Base-by-base conservation (phyloP, 768 basidiomycete species). In the Xerocomellus intermedius region DNA sequence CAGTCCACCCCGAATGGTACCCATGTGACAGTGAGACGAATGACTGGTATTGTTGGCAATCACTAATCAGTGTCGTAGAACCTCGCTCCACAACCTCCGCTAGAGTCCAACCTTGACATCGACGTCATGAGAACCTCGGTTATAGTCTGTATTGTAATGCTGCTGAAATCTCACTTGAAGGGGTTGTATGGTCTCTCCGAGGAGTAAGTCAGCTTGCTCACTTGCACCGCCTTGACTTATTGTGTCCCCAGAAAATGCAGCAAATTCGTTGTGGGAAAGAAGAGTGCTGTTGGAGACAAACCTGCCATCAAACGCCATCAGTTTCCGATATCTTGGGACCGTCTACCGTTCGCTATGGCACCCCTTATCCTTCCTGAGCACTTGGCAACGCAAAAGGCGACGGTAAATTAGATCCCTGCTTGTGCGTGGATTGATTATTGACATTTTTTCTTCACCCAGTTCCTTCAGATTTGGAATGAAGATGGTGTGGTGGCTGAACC, bases 231-330 rank as follows among this genome's bases (percentile, higher is more conserved):
- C 17, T 17, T 17, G 24, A 49, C 51, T 60, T 1, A 56, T 10
- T 2, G 13, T 17, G 14, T 8, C 21, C 5, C 4, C 54, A 97
- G 94, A 42, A 98, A 97, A 89, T 94, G 94, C 60, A 77, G 80
- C 43, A 98, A 94, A 71, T 97, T 90, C 66, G 80, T 85, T 5
- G 71, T 85, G 5, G 89, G 89, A 19, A 98, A 98, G 80, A 98
- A 98, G 74, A 91, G 85, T 50, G 84, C 91, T 0, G 69, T 88
- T 3, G 95, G 95, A 1, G 96, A 99, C 70, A 90, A 86, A 65
- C 80, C 89, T 14, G 90, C 86, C 5, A 69, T 75, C 2, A 84
- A 82, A 61, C 82, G 83, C 26, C 75, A 85, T 60, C 82, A 85
- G 2, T 73, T 76, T 38, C 80, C 81, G 7, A 81, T 93, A 37